A percentile compares a stretch with the other conserved stretches of the same genome.
Evolutionary conservation across 306 rosid genomes (phyloP).

Genomic region (Cicer cuneatum): DNA sequence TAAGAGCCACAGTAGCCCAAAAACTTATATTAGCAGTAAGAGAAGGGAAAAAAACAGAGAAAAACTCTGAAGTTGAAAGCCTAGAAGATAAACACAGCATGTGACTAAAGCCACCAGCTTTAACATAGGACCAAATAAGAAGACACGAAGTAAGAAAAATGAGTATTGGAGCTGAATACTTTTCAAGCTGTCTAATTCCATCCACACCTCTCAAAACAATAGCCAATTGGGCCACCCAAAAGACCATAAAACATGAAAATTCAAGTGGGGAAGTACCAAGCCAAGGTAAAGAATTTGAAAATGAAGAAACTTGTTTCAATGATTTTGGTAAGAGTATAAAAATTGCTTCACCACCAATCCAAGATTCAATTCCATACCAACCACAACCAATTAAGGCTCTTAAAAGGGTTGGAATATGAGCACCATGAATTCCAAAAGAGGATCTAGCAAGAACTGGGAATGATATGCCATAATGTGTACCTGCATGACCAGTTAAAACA

Average conservation of each 20-base stretch:
- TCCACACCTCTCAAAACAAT: constrained; percentile 81
- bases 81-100: constrained; percentile 79
- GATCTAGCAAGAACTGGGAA: constrained; percentile 89
- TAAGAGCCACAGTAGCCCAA: constrained; percentile 86
- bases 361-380: constrained; percentile 95
- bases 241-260: constrained; percentile 66
- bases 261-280: constrained; percentile 88
- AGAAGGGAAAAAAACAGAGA: constrained; percentile 80
- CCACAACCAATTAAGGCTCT: constrained; percentile 93
- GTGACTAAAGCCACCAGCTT: constrained; percentile 77
- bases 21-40: constrained; percentile 90
- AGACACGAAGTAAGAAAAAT: constrained; percentile 63
- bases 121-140: constrained; percentile 69
- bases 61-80: constrained; percentile 64
- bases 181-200: constrained; percentile 81
- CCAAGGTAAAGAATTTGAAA: constrained; percentile 59
- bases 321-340: constrained; percentile 71
- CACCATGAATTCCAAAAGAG: constrained; percentile 82
- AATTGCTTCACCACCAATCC: constrained; percentile 96
- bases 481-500: constrained; percentile 79
- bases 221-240: constrained; percentile 74
- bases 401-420: constrained; percentile 82
- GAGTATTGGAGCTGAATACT: constrained; percentile 84
- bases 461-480: constrained; percentile 80
- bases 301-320: constrained; percentile 45